Base-by-base conservation (phyloP, 2,329 filamentous ascomycete genomes). In the Xylaria sp. region DNA sequence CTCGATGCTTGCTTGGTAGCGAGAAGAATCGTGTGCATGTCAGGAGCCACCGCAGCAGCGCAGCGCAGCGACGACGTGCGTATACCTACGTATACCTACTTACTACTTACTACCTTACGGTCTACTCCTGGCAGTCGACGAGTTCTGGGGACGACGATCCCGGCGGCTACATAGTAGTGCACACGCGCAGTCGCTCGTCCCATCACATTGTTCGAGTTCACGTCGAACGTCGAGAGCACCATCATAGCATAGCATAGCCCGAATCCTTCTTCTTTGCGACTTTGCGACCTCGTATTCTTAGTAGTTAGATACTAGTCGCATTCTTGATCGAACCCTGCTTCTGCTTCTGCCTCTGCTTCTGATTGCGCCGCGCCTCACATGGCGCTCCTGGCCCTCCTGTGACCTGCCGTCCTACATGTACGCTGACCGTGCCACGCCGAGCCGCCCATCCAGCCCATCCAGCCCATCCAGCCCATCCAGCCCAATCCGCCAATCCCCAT, bases 401-500 rank as follows among this genome's bases (percentile, higher is more conserved):
- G 54, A 46, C 57, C 70, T 71, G 64, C 64, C 69, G 71, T 73
- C 68, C 71, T 51, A 73, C n/a, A n/a, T n/a, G n/a, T n/a, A n/a
- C 71, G 67, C 67, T 65, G 57, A 62, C 71, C 66, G 69, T 73
- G 70, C 67, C 63, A 75, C 70, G 62, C 63, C 51, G 64, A 54
- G 55, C 62, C 59, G 63, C 68, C 69, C 66, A 68, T n/a, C 59
- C 55, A 28, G 28, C 28, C 28, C 28, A 3, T 25, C 25, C 46
- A 28, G 28, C 28, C 28, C 28, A 3, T 25, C 25, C 46, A 68
- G 39, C 60, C 51, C 36, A 36, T 28, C 62, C 54, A 58, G 49
- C 41, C 65, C 58, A 57, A 67, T 20, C 72, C 61, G 54, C 66
- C 43, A 72, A 57, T 64, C 63, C 58, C 28, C 67, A 51, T 49